A percentile compares a stretch with the other conserved stretches of the same genome.
Evolutionary conservation across 2,329 filamentous ascomycete species (phyloP).

Genomic region (Ascochyta pisi): DNA sequence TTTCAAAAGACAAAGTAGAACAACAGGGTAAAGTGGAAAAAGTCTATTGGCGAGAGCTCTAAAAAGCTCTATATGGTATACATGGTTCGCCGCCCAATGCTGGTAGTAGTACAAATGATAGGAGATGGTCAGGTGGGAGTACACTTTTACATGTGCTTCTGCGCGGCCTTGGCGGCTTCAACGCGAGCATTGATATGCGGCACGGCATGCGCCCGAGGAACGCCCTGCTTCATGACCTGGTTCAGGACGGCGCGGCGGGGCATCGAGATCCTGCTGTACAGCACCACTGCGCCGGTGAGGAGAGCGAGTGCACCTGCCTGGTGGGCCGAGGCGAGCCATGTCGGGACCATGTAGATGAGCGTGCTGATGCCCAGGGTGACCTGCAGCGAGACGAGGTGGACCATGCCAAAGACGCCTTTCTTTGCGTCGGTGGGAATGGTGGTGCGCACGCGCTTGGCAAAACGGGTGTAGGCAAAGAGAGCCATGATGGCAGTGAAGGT

Average conservation of each 20-base stretch:
- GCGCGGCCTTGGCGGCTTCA: slow-evolving; percentile 23
- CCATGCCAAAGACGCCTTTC: slow-evolving; percentile 77
- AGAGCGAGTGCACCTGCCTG: slow-evolving; percentile 89
- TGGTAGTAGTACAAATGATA: slow-evolving; percentile 12
- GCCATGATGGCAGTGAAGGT: slow-evolving; percentile 83
- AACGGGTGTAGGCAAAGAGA: slow-evolving; percentile 81
- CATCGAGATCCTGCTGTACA: slow-evolving; percentile 65
- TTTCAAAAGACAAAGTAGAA: no score
- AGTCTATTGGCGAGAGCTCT: slow-evolving; percentile 3
- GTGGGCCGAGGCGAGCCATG: slow-evolving; percentile 84
- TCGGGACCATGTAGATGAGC: slow-evolving; percentile 91
- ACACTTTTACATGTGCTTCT: slow-evolving; percentile 24
- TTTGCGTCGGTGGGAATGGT: slow-evolving; percentile 65
- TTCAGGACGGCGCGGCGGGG: slow-evolving; percentile 41
- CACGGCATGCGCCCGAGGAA: slow-evolving; percentile 19
- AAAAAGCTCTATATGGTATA: slow-evolving; percentile 7
- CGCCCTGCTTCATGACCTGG: slow-evolving; percentile 37
- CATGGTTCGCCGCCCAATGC: slow-evolving; percentile 17
- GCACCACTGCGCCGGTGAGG: slow-evolving; percentile 79
- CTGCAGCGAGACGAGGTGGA: slow-evolving; percentile 83
- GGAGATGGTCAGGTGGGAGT: slow-evolving; percentile 5
- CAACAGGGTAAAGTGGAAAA: no score
- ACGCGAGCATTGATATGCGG: slow-evolving; percentile 33
- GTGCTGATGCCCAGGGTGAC: slow-evolving; percentile 88
- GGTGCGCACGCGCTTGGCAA: slow-evolving; percentile 67